Conservation (phyloP, 164 flowering plant genomes). For the grape (Vitis vinifera) region DNA sequence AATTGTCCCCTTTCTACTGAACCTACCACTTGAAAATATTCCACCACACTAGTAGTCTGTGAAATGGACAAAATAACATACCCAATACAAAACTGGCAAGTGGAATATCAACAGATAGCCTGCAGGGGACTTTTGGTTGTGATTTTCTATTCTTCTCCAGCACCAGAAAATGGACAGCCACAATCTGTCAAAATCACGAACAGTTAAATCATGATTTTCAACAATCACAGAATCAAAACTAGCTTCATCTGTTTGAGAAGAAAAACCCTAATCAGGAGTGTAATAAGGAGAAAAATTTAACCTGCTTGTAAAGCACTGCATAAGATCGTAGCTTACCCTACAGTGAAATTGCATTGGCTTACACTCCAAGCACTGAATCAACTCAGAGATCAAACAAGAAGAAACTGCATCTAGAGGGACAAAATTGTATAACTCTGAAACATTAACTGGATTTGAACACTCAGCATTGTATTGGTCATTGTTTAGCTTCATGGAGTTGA, state of each 20-base stretch:
- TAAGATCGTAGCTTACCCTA: slow-evolving; percentile 46
- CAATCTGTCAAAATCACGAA: slow-evolving; percentile 46
- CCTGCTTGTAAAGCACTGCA: background rate
- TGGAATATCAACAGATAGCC: slow-evolving; percentile 41
- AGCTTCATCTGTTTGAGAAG: background rate
- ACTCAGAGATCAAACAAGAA: slow-evolving; percentile 43
- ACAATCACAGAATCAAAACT: background rate
- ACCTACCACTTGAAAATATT: background rate
- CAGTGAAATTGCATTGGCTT: slow-evolving; percentile 40
- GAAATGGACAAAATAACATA: slow-evolving; percentile 18
- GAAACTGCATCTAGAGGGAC: slow-evolving; percentile 23
- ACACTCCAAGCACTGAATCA: slow-evolving; percentile 24
- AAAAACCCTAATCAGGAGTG: background rate
- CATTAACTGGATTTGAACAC: slow-evolving; percentile 7
- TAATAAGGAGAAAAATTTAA: background rate
- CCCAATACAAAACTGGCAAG: slow-evolving; percentile 81
- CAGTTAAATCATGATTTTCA: background rate
- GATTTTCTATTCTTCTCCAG: slow-evolving; percentile 39
- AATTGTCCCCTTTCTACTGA: background rate
- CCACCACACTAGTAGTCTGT: background rate
- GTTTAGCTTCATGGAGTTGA: slow-evolving; percentile 37
- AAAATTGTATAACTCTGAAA: slow-evolving; percentile 10
- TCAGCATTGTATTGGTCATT: slow-evolving; percentile 14
- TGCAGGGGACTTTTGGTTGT: slow-evolving; percentile 9
- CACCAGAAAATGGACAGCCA: slow-evolving; percentile 50